Evolutionary conservation across 2,329 filamentous ascomycete species (phyloP), one percentile per base, ranked within the genome.

Genomic region (Simplicillium aogashimaense): DNA sequence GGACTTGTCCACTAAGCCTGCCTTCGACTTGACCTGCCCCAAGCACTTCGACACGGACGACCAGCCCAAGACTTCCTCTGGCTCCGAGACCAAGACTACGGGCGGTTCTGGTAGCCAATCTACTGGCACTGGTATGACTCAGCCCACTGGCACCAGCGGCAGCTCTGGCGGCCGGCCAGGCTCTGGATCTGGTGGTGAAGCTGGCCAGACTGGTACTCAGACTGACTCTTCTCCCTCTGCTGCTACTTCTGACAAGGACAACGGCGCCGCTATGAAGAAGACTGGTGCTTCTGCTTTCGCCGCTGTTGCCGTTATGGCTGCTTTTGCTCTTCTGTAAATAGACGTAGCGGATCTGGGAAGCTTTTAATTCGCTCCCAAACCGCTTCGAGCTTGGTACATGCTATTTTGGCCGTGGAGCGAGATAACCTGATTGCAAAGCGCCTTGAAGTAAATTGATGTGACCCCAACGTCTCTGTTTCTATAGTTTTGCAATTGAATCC

Each of bases 11-110:
- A 72, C 67, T 49, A 68, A 54, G 18, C 65, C 73, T 34, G 57
- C 60, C 40, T 77, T 70, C 57, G 63, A 78, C 54, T 65, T 78
- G 41, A 67, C 61, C 50, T 78, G 74, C 65, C 66, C 68, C 33
- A 61, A 58, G 46, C 56, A 55, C 43, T 64, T 65, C 42, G 54
- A 63, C 42, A 63, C 59, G 35, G 50, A 56, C 14, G 40, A 50
- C 35, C 43, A 51, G 25, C 31, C 50, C 30, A 42, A 52, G 32
- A 44, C 35, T 20, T n/a, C 13, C 17, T 17, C 34, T 14, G 14
- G 17, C 16, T 36, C 34, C 34, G 34, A 17, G 20, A 25, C 20
- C 9, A 25, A 25, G 20, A 25, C 20, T 25, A 25, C 5, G 20
- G 13, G 30, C 30, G 15, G 13, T 32, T n/a, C 12, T 15, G 30